phyloP scores from a whole-genome alignment of 805 yeast genomes.

The Starmerella apicola region DNA sequence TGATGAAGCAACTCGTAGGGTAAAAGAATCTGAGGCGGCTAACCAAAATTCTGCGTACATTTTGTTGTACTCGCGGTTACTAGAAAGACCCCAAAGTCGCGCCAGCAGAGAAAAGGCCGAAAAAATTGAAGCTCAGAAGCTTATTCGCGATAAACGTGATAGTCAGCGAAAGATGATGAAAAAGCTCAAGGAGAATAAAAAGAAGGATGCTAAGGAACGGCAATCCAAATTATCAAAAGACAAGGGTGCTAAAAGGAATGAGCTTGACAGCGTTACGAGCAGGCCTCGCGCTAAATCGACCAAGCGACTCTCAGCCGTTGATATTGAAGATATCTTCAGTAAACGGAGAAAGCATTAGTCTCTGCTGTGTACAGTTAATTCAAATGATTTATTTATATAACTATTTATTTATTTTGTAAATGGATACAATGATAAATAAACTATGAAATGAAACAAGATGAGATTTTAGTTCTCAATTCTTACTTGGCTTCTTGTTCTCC shows the following conservation, averaged over 20 bases:
- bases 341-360: conserved; percentile 7
- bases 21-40: conserved; percentile 60
- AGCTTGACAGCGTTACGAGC: not conserved
- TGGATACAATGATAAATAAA: too few species aligned
- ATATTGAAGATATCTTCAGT: conserved; percentile 24
- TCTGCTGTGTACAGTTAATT: too few species aligned
- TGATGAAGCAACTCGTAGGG: conserved; percentile 72
- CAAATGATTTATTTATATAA: too few species aligned
- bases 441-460: too few species aligned
- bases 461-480: not conserved
- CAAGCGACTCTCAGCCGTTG: conserved; percentile 15
- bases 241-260: not conserved
- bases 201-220: not conserved
- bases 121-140: not conserved
- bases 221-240: not conserved
- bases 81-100: conserved; percentile 3
- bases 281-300: not conserved
- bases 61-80: conserved; percentile 58
- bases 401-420: too few species aligned
- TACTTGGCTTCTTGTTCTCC: not conserved
- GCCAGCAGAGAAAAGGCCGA: not conserved
- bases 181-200: not conserved
- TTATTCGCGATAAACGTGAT: not conserved
- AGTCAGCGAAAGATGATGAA: not conserved
- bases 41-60: conserved; percentile 86